Evolutionary conservation across 1,284 basidiomycete species (phyloP), one percentile per base, ranked within the genome.

Genomic region (Sutorius eximius): DNA sequence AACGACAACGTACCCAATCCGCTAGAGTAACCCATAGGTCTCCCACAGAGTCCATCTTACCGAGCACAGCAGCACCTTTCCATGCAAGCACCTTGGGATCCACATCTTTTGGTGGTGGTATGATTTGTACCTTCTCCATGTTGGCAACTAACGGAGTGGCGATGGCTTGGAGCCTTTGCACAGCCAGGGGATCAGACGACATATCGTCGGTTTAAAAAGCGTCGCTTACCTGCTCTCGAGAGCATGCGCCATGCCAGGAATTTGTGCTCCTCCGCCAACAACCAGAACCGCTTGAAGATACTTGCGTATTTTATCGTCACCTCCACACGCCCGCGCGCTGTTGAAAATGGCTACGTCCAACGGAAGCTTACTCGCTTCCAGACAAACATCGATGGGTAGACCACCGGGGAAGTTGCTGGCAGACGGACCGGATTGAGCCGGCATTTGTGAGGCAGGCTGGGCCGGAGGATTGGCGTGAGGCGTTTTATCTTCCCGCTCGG

Each of bases 41-140:
- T 46, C 84, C 80, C 52, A 91, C 83, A 2, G 86, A 83, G 47
- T 98, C 96, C 80, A 99, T 89, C 71, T 93, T 91, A 30, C 89
- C 93, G 55, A 98, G 83, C 20, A 97, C 93, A n/a, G 90, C 86
- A 18, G 91, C 93, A 6, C 96, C 96, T 72, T 98, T 98, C 96
- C 96, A 99, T 22, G 86, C 86, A 40, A 98, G 79, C 47, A 93
- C 86, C 36, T 86, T 82, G 6, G 93, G 93, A 72, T 98, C 95
- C 55, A 98, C 86, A 56, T 95, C 93, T 66, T 95, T 91, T 2
- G 95, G 95, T 3, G 93, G 89, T 16, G 95, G 93, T 43, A 98
- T 91, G 57, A 96, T 91, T 59, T 87, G 84, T 11, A 94, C 86
- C 67, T 91, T 88, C 70, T 90, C 87, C 82, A 93, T 88, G 66